phyloP scores from a whole-genome alignment of 345 rosid species.

The Conringia planisiliqua region DNA sequence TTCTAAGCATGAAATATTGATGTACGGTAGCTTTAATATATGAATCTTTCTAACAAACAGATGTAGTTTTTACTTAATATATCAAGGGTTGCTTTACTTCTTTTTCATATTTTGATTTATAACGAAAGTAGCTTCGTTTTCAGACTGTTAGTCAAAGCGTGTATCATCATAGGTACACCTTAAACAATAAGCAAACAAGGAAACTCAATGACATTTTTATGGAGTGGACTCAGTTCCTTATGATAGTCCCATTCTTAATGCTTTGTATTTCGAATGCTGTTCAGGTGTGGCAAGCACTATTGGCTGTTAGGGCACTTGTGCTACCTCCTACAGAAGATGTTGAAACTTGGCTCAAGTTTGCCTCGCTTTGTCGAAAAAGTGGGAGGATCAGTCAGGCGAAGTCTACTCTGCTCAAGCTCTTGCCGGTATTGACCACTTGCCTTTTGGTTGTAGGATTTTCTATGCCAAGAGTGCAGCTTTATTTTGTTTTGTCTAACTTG shows the following conservation, averaged over 20 bases:
- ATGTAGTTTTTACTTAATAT: background rate
- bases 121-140: background rate
- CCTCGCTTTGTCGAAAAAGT: conserved; percentile 85
- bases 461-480: conserved; percentile 12
- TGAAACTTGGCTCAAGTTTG: conserved; percentile 95
- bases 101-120: background rate
- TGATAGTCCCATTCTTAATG: background rate
- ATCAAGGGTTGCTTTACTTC: background rate
- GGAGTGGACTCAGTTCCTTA: background rate
- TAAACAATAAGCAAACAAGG: background rate
- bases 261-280: conserved; percentile 13
- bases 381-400: conserved; percentile 95
- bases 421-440: conserved; percentile 55
- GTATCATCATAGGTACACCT: background rate
- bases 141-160: conserved; percentile 1
- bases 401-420: conserved; percentile 84
- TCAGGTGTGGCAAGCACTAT: conserved; percentile 93
- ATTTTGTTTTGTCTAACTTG: conserved; percentile 12
- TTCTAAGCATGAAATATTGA: conserved; percentile 17
- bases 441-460: conserved; percentile 2
- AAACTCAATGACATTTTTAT: background rate
- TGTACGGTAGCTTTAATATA: background rate
- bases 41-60: background rate
- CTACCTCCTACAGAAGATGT: conserved; percentile 91
- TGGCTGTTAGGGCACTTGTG: conserved; percentile 90